A percentile compares a stretch with the other conserved stretches of the same genome.
Conservation (phyloP, 495 filamentous ascomycete species). For the Xylaria intraflava region DNA sequence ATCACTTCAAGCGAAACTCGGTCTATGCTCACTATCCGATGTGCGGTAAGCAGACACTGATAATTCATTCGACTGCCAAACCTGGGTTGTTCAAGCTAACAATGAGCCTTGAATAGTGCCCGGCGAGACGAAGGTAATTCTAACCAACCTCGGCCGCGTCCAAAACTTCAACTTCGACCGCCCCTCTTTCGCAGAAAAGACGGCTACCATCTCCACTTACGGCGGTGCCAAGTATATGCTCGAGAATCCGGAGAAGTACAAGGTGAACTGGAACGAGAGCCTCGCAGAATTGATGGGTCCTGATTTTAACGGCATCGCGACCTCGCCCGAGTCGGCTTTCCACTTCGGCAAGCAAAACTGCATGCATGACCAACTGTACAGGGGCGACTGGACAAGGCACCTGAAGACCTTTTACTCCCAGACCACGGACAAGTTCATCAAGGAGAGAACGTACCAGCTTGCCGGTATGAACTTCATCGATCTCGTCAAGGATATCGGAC, state of each 20-base stretch:
- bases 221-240: constrained; percentile 57
- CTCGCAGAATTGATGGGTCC: constrained; percentile 45
- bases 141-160: constrained; percentile 62
- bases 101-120: constrained; percentile 11
- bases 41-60: constrained; percentile 23
- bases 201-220: constrained; percentile 54
- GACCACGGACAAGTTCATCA: constrained; percentile 57
- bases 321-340: constrained; percentile 44
- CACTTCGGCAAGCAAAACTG: constrained; percentile 45
- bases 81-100: not conserved
- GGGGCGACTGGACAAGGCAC: constrained; percentile 45
- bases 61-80: not conserved
- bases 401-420: constrained; percentile 61
- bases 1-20: constrained; percentile 70
- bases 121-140: constrained; percentile 63
- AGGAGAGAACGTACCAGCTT: constrained; percentile 52
- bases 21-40: constrained; percentile 87
- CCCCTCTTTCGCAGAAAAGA: constrained; percentile 47
- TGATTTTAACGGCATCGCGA: constrained; percentile 12
- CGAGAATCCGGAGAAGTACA: constrained; percentile 56
- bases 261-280: constrained; percentile 53
- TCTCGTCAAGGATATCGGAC: constrained; percentile 68
- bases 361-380: constrained; percentile 54
- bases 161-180: constrained; percentile 65
- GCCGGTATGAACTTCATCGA: constrained; percentile 65